Evolutionary conservation across 768 basidiomycete species (phyloP).

Genomic region (Collybiopsis luxurians): DNA sequence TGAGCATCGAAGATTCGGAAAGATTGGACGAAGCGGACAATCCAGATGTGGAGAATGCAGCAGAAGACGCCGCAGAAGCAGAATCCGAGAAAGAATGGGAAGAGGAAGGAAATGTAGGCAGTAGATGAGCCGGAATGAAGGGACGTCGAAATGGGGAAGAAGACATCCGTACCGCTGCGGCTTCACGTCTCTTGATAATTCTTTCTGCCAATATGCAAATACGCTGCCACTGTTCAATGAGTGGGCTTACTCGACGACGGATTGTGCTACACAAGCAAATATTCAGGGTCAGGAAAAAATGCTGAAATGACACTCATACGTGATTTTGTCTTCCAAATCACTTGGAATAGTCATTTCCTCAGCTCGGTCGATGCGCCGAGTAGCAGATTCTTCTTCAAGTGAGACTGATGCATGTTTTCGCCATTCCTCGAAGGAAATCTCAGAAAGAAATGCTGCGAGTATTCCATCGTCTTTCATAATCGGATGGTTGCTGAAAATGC

Average conservation of each 20-base stretch:
- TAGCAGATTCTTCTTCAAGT: constrained; percentile 84
- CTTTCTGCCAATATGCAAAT: constrained; percentile 87
- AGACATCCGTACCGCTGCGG: constrained; percentile 85
- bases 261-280: constrained; percentile 53
- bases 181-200: constrained; percentile 85
- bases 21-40: constrained; percentile 18
- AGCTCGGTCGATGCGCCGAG: constrained; percentile 72
- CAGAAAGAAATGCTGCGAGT: constrained; percentile 76
- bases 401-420: constrained; percentile 74
- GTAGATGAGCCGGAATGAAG: constrained; percentile 71
- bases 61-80: constrained; percentile 31
- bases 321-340: constrained; percentile 88
- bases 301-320: constrained; percentile 37
- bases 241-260: constrained; percentile 67
- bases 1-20: constrained; percentile 10
- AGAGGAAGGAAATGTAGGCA: constrained; percentile 46
- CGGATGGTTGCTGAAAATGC: constrained; percentile 73
- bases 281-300: constrained; percentile 6
- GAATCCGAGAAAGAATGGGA: constrained; percentile 19
- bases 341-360: constrained; percentile 94
- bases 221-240: constrained; percentile 92
- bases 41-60: constrained; percentile 31
- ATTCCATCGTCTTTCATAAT: constrained; percentile 86
- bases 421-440: constrained; percentile 85
- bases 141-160: constrained; percentile 56